Percentiles rank a stretch among this genome's conserved stretches.
Evolutionary conservation across 2,329 filamentous ascomycete genomes (phyloP).

Genomic region (Tolypocladium ovalisporum): DNA sequence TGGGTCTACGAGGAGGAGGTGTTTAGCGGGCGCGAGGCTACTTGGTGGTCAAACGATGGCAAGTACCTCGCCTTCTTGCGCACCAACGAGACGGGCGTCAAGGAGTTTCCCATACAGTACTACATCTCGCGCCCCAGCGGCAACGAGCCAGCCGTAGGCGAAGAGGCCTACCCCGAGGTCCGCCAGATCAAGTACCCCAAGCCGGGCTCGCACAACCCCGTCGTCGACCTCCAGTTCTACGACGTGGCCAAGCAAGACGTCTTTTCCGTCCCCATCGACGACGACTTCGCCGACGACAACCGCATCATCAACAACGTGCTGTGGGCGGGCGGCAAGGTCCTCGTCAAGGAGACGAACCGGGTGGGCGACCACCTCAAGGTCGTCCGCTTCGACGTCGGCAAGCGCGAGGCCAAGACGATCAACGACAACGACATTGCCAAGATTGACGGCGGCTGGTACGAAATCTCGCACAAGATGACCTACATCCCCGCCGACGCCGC

Average conservation of each 20-base stretch:
- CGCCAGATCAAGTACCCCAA: constrained; percentile 95
- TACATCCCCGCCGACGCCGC: constrained; percentile 76
- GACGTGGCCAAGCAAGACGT: constrained; percentile 67
- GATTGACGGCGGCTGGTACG: constrained; percentile 95
- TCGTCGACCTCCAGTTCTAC: constrained; percentile 81
- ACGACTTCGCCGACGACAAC: constrained; percentile 69
- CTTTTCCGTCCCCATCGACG: constrained; percentile 68
- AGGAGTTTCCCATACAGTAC: constrained; percentile 87
- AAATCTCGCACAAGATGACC: constrained; percentile 75
- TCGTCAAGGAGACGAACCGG: constrained; percentile 87
- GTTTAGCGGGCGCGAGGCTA: constrained; percentile 66
- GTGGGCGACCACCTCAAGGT: constrained; percentile 88
- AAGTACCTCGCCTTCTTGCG: constrained; percentile 84
- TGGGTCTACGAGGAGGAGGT: constrained; percentile 78
- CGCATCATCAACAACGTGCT: constrained; percentile 86
- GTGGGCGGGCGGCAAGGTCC: constrained; percentile 76
- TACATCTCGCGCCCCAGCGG: constrained; percentile 82
- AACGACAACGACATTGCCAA: constrained; percentile 68
- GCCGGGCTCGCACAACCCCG: constrained; percentile 84
- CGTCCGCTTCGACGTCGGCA: constrained; percentile 68
- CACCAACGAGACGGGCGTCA: constrained; percentile 87
- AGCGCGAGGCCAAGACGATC: constrained; percentile 66
- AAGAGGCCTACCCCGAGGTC: constrained; percentile 85
- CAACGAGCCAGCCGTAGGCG: constrained; percentile 48
- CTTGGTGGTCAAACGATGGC: constrained; percentile 92